Base-by-base conservation (phyloP, 1,139 yeast genomes). In the Yamadazyma trypodendri region DNA sequence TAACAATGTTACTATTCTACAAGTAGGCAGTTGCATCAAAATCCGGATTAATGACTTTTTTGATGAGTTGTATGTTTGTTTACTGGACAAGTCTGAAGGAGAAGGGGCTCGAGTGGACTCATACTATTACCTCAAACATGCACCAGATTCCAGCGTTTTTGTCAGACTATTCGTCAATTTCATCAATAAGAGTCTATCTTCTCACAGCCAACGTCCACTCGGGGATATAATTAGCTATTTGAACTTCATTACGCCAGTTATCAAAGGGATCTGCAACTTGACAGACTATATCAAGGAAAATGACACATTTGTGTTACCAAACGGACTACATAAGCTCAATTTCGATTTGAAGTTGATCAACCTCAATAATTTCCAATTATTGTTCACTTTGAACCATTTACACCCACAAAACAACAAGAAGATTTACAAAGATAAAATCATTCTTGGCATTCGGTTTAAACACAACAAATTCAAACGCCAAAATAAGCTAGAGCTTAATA, bases 361-460 rank as follows among this genome's bases (percentile, higher is more conserved):
- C 28, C 54, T 71, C 36, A 63, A 68, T 40, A 49, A 50, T 29
- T 48, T 68, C 15, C 72, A 66, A 43, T 58, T 61, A 20, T 51
- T 68, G 7, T 69, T 59, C 43, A 53, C 55, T 36, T 42, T 69
- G 34, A 67, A 65, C 43, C 58, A 60, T 35, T 45, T 49, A 4
- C 54, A 54, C 34, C 52, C 61, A 12, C 45, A 47, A 16, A 45
- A 60, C 12, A 44, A 61, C 3, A 68, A 68, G 43, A 68, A 64
- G 49, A 52, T 68, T 14, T 49, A 56, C 36, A 67, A 60, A 40
- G 75, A 70, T 40, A 64, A 62, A 36, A 60, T 71, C 18, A 43
- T 54, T 10, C 48, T 71, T 6, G 55, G 55, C 23, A 43, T 69
- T 36, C 53, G 56, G 16, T 65, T 68, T 45, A 63, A 56, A 40